These are phyloP conservation scores for Castanea sativa DNA, from an alignment of 306 rosid species.

Conservation along the genomic window DNA sequence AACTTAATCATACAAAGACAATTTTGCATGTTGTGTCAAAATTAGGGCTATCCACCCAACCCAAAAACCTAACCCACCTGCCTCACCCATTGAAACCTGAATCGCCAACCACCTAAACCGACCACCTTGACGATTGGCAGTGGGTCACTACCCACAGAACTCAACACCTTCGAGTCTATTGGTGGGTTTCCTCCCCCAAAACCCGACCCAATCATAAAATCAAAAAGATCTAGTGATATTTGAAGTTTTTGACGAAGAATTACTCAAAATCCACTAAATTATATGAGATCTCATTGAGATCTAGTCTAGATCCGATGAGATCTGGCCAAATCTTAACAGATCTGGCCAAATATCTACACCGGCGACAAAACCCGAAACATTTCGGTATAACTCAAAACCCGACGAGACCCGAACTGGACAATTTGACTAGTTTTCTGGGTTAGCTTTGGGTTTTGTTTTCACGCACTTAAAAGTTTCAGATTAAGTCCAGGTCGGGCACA, in stretches of 20 bases:
- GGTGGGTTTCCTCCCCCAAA: too few species aligned
- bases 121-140: rapidly evolving
- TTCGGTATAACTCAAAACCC: too few species aligned
- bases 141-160: rapidly evolving
- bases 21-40: too few species aligned
- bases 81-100: rapidly evolving
- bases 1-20: too few species aligned
- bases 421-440: rapidly evolving
- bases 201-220: rapidly evolving
- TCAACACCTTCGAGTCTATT: rapidly evolving
- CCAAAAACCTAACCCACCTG: rapidly evolving
- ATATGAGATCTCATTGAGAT: too few species aligned
- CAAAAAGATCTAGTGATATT: rapidly evolving
- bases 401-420: rapidly evolving
- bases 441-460: too few species aligned
- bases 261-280: rapidly evolving
- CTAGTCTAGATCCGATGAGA: rapidly evolving
- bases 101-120: rapidly evolving
- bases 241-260: too few species aligned
- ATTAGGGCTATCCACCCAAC: too few species aligned
- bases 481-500: rapidly evolving
- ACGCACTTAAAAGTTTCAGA: rapidly evolving
- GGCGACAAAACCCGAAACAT: rapidly evolving
- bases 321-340: rapidly evolving
- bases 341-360: rapidly evolving